A percentile compares a stretch with the other conserved stretches of the same genome.
Conservation (phyloP, 2,329 filamentous ascomycete species). For the Aspergillus carbonarius region DNA sequence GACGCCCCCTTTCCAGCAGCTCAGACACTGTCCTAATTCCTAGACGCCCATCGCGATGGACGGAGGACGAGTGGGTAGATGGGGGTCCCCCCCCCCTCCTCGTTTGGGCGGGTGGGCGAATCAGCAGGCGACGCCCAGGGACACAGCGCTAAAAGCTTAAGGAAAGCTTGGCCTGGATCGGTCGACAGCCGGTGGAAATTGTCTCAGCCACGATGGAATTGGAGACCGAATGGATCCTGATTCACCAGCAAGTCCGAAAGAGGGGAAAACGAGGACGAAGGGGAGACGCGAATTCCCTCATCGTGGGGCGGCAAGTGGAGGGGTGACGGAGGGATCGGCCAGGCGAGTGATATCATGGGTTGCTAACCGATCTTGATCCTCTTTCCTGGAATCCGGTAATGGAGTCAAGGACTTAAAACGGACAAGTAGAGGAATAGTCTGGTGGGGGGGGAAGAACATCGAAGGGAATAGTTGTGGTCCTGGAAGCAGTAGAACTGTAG, state of each 20-base stretch:
- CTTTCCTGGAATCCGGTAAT: background rate
- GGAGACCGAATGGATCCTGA: background rate
- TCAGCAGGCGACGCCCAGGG: constrained; percentile 3
- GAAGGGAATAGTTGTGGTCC: too few species aligned
- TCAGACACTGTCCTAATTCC: background rate
- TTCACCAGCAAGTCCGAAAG: background rate
- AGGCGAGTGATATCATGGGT: background rate
- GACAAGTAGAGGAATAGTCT: background rate
- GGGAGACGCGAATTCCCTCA: background rate
- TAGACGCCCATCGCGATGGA: background rate
- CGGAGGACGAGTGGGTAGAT: background rate
- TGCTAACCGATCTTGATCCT: background rate
- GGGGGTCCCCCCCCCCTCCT: background rate
- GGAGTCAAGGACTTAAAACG: background rate
- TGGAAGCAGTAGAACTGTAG: too few species aligned
- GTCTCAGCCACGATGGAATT: constrained; percentile 7
- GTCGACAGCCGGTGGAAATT: constrained; percentile 2
- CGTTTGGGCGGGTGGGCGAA: constrained; percentile 9
- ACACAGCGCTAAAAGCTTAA: constrained; percentile 19
- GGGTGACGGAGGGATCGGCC: background rate
- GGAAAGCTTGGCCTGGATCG: constrained; percentile 22
- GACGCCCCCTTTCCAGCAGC: background rate
- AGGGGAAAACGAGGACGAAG: background rate
- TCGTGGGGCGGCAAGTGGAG: constrained; percentile 3
- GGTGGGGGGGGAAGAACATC: background rate